These are phyloP conservation scores for Castanospermum australe DNA, from an alignment of 306 rosid genomes.

Conservation along the genomic window DNA sequence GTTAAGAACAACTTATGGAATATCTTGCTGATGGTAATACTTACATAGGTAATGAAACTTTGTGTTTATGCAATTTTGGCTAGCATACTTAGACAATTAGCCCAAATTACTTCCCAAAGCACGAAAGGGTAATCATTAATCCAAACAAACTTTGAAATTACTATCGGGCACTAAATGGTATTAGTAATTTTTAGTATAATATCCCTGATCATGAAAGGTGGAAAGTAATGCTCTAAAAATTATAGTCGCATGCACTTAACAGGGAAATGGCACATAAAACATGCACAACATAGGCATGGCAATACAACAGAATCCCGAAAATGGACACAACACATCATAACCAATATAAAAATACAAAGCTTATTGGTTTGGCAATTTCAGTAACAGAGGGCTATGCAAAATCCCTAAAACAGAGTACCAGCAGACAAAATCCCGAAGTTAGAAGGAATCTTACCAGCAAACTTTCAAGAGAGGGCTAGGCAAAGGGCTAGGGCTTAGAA, in stretches of 20 bases:
- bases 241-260: not conserved
- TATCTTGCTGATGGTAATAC: not conserved
- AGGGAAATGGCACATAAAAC: not conserved
- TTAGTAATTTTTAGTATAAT: not conserved
- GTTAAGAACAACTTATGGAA: not conserved
- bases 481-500: too few relatives aligned
- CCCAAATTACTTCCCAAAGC: not conserved
- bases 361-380: too few relatives aligned
- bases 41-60: not conserved
- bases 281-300: not conserved
- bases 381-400: too few relatives aligned
- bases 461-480: too few relatives aligned
- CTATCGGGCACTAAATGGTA: not conserved
- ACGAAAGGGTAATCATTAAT: not conserved
- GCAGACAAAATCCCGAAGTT: too few relatives aligned
- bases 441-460: too few relatives aligned
- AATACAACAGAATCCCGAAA: not conserved
- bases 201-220: not conserved
- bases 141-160: not conserved
- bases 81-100: not conserved
- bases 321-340: not conserved
- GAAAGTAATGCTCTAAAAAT: not conserved
- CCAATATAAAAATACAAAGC: not conserved
- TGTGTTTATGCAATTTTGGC: not conserved
- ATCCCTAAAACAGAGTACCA: too few relatives aligned